Evolutionary conservation across 306 rosid genomes (phyloP).

Genomic region (Gynostemma pentaphyllum): DNA sequence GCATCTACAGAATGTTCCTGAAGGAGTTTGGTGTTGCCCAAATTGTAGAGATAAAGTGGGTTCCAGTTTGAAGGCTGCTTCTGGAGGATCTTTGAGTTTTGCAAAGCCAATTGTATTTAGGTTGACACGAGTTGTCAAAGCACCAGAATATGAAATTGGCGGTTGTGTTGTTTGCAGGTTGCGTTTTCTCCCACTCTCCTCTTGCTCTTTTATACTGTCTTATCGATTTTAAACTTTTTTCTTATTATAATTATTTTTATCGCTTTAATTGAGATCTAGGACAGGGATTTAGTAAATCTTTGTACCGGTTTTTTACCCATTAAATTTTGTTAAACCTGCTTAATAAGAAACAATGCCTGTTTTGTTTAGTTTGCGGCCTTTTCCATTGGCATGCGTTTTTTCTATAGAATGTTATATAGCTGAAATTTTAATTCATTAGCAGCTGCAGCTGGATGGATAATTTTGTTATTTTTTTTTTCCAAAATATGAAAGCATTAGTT

Average conservation of each 20-base stretch:
- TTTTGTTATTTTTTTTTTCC: neutral
- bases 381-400: neutral
- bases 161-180: conserved; percentile 97
- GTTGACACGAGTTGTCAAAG: conserved; percentile 72
- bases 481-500: no score
- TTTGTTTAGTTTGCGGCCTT: neutral
- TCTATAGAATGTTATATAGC: neutral
- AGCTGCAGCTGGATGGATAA: neutral
- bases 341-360: neutral
- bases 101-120: conserved; percentile 70
- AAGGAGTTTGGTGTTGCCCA: conserved; percentile 72
- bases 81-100: conserved; percentile 39
- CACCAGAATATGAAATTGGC: conserved; percentile 80
- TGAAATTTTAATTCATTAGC: neutral
- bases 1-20: conserved; percentile 52
- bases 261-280: neutral
- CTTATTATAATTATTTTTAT: neutral
- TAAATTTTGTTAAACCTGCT: neutral
- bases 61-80: conserved; percentile 30
- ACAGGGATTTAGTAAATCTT: neutral
- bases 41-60: conserved; percentile 62
- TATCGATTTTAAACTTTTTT: neutral
- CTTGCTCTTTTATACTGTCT: neutral
- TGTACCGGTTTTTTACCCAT: neutral
- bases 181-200: neutral